Conservation (phyloP, 139 green algal species). For the Limnomonas spitsbergensis region DNA sequence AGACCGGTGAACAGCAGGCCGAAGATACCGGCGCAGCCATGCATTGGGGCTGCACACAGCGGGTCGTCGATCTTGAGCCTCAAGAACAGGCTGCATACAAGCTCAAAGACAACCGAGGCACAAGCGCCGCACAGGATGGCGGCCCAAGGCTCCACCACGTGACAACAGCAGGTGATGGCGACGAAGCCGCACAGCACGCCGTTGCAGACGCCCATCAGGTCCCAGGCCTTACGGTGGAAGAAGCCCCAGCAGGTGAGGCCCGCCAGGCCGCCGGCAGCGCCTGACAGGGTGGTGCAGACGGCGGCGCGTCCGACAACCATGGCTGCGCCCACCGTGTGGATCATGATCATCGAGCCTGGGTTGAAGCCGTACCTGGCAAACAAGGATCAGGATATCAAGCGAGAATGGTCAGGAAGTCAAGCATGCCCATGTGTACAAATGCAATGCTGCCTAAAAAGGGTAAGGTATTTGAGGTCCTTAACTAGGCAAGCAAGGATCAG, state of each 20-base stretch:
- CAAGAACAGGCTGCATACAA: constrained; percentile 26
- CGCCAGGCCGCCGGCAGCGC: constrained; percentile 44
- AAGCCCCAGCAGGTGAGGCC: constrained; percentile 26
- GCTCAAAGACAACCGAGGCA: constrained; percentile 33
- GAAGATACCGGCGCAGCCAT: constrained; percentile 63
- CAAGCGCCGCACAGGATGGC: constrained; percentile 74
- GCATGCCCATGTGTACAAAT: too few species aligned
- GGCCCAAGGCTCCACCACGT: constrained; percentile 78
- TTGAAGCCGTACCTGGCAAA: constrained; percentile 39
- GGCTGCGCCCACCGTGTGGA: constrained; percentile 24
- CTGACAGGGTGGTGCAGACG: constrained; percentile 70
- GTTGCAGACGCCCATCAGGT: constrained; percentile 73
- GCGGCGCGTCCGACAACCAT: constrained; percentile 25
- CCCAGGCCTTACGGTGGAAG: constrained; percentile 57
- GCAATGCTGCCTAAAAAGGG: too few species aligned
- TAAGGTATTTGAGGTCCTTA: too few species aligned
- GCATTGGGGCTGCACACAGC: constrained; percentile 61
- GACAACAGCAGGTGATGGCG: constrained; percentile 55
- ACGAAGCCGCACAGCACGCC: constrained; percentile 73
- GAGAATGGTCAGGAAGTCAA: too few species aligned
- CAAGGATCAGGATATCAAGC: too few species aligned
- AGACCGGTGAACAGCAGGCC: constrained; percentile 53
- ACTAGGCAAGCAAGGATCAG: too few species aligned
- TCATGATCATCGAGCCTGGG: constrained; percentile 50
- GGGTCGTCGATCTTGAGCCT: constrained; percentile 63